phyloP scores from a whole-genome alignment of 1,284 basidiomycete species.

The Phellinidium pouzarii region DNA sequence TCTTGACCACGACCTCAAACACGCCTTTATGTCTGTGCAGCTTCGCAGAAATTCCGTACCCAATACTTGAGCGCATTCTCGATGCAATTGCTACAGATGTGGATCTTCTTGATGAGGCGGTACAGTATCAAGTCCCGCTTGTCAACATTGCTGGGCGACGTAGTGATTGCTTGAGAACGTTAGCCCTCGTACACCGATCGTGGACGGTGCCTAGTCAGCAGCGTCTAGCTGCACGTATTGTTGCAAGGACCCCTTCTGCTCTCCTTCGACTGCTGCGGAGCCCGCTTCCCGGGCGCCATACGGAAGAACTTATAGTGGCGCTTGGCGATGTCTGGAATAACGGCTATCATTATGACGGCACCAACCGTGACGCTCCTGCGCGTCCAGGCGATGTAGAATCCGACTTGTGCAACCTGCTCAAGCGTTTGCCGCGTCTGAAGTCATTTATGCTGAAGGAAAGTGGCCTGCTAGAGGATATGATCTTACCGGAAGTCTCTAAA shows the following conservation, averaged over 20 bases:
- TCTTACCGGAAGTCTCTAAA: constrained; percentile 10
- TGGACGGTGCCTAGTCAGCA: constrained; percentile 16
- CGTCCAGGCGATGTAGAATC: constrained; percentile 13
- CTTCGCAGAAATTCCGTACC: constrained; percentile 11
- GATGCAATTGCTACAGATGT: constrained; percentile 13
- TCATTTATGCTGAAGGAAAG: constrained; percentile 15
- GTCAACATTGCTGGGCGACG: constrained; percentile 9
- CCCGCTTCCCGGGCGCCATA: constrained; percentile 14
- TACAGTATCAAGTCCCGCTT: constrained; percentile 11
- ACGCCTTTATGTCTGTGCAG: neutral
- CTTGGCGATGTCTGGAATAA: constrained; percentile 11
- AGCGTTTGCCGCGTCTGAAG: constrained; percentile 7
- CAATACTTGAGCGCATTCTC: constrained; percentile 14
- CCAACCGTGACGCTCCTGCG: neutral
- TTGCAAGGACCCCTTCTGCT: constrained; percentile 9
- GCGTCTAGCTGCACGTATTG: constrained; percentile 13
- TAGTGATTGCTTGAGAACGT: constrained; percentile 5
- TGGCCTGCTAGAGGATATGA: constrained; percentile 11
- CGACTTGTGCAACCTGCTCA: constrained; percentile 12
- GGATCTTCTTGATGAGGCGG: constrained; percentile 12
- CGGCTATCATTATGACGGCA: constrained; percentile 8
- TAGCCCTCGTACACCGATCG: constrained; percentile 16
- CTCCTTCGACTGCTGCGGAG: constrained; percentile 13
- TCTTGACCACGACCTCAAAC: neutral
- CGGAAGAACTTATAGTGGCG: constrained; percentile 15